Evolutionary conservation across 2,329 filamentous ascomycete species (phyloP), one percentile per base, ranked within the genome.

Genomic region (Penicillium sp.): DNA sequence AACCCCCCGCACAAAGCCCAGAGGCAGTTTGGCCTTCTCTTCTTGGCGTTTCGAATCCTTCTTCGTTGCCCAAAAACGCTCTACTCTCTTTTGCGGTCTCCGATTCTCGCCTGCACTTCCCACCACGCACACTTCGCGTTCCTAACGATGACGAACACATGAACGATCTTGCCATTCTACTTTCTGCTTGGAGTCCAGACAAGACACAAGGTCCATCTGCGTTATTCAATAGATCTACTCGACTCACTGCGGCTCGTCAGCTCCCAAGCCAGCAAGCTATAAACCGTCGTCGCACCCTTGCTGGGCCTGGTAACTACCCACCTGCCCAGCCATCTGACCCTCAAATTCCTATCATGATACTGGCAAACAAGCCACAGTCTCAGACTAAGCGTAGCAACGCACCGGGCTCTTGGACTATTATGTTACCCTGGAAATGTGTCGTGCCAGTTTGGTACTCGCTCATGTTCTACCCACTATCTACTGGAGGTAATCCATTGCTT

Each of bases 401-500:
- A 1, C 85, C 88, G 45, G 88, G 88, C 0, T 86, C 81, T 0
- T 97, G 92, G 91, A 94, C 87, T 0, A 70, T 97, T 1, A 79
- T 97, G 22, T 81, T 94, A 3, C 94, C 94, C 0, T 97, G 93
- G 91, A 92, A 90, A 68, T 96, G 90, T 64, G 88, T 97, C 34
- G 79, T 85, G 34, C 85, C 90, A 0, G 79, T 97, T 31, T 99
- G 94, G 94, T 88, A 93, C 64, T 86, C 85, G 44, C 75, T 97
- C 13, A 88, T 96, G 75, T 91, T 91, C 67, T 91, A 87, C 55
- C 90, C 90, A 0, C 79, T 95, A 0, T 88, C 86, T 0, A 88
- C 86, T 1, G 92, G 92, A 7, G 87, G 88, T 0, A 95, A 91
- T 55, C 88, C 90, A 1, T 82, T 88, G 22, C 91, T 96, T 62